Conservation (phyloP, 2,329 filamentous ascomycete species). For the Uncinocarpus reesii region DNA sequence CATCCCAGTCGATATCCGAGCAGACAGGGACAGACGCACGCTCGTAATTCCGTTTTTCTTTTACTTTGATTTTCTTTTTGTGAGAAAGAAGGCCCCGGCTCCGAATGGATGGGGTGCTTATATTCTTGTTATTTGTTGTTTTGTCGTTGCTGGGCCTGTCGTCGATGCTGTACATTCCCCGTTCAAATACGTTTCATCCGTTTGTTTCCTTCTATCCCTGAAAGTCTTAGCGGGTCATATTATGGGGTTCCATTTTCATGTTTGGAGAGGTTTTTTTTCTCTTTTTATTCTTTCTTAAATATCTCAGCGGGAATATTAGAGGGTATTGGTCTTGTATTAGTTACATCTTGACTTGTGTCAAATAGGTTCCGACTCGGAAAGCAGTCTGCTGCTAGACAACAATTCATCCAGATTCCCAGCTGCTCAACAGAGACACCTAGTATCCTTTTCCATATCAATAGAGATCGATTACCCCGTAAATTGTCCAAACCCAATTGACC, state of each 20-base stretch:
- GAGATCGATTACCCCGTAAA: no score
- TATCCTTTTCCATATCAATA: no score
- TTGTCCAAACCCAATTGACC: background rate
- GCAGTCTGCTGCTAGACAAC: background rate
- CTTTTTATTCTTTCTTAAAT: background rate
- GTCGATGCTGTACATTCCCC: no score
- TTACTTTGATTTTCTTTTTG: no score
- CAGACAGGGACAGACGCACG: background rate
- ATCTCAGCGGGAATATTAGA: background rate
- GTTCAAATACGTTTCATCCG: background rate
- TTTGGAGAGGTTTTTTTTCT: background rate
- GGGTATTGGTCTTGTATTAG: no score
- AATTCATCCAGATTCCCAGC: background rate
- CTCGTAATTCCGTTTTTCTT: background rate
- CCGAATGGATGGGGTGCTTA: no score
- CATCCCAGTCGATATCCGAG: conserved; percentile 1
- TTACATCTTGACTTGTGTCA: no score
- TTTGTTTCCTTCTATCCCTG: background rate
- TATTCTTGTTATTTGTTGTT: background rate
- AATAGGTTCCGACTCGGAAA: background rate
- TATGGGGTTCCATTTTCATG: background rate
- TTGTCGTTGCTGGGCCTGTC: background rate
- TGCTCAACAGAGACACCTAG: no score
- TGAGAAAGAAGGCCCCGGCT: no score
- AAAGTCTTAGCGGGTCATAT: conserved; percentile 5